Evolutionary conservation across 2,329 filamentous ascomycete genomes (phyloP), one percentile per base, ranked within the genome.

Genomic region (Rosellinia necatrix): DNA sequence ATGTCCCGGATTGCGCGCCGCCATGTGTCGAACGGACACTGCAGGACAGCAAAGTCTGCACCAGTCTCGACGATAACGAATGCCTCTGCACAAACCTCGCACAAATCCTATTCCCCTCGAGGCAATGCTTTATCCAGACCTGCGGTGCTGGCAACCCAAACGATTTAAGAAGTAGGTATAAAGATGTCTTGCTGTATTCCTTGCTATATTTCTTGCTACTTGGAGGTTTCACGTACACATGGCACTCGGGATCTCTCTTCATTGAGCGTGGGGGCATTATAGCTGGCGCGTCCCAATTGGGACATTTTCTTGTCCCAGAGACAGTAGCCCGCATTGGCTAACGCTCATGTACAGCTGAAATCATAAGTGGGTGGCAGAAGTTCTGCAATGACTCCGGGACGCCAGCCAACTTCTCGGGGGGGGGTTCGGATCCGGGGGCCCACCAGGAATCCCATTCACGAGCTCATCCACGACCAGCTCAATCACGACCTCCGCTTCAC

Each of bases 81-180:
- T 68, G 65, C 35, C 60, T 66, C 13, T 68, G 64, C 41, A 52
- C 9, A n/a, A 62, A 60, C 35, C 38, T 60, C 34, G 4, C 17
- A 32, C 22, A 24, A 5, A 52, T 66, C 29, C 40, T 56, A 12
- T 40, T 46, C 10, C 37, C 49, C n/a, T 44, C 63, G 35, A 32
- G 52, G 10, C 2, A 30, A 30, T 67, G 65, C 17, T 57, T 59
- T 37, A 13, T 47, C 2, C 21, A 19, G 41, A 52, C 17, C 15
- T 61, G 59, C 40, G 43, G 55, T 19, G 32, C 3, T 32, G 29
- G 34, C 21, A 49, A 46, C 19, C 1, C 27, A 3, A 4, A 3
- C 10, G 41, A 40, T 25, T 37, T 49, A 35, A 53, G 54, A 32
- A 32, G 56, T 61, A 59, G 25, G 56, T 56, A 29, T n/a, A 3